These are phyloP conservation scores for Lepidium aucheri DNA, from an alignment of 345 rosid species.

Conservation along the genomic window DNA sequence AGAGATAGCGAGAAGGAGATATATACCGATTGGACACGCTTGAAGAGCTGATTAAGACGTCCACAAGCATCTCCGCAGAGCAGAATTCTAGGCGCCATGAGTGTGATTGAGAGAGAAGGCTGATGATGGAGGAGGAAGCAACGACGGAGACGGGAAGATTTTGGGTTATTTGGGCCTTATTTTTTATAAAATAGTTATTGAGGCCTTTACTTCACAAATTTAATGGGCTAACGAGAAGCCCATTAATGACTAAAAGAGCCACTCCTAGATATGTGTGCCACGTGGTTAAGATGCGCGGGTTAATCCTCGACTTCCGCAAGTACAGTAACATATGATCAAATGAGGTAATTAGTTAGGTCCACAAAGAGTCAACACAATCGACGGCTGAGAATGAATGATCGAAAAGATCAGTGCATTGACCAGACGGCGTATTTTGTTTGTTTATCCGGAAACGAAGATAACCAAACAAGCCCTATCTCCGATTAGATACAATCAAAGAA, in stretches of 20 bases:
- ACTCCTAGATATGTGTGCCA: slow-evolving; percentile 15
- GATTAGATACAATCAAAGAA: background rate
- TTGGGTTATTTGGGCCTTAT: background rate
- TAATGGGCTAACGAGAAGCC: background rate
- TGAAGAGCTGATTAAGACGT: slow-evolving; percentile 74
- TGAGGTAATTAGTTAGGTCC: background rate
- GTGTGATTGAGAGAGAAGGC: background rate
- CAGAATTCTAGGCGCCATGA: slow-evolving; percentile 73
- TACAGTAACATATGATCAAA: background rate
- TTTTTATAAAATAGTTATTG: too few species aligned
- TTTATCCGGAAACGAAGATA: slow-evolving; percentile 32
- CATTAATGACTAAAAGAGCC: background rate
- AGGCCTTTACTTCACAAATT: background rate
- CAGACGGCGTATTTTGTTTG: slow-evolving; percentile 28
- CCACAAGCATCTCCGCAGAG: slow-evolving; percentile 86
- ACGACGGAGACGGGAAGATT: background rate
- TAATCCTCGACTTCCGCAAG: slow-evolving; percentile 3
- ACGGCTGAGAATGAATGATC: slow-evolving; percentile 16
- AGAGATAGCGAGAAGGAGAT: background rate
- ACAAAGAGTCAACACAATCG: slow-evolving; percentile 7
- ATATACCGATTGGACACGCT: slow-evolving; percentile 57
- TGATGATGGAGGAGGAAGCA: background rate
- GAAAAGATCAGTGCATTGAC: background rate
- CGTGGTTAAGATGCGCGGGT: slow-evolving; percentile 1
- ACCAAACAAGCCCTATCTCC: slow-evolving; percentile 64